Evolutionary conservation across 1,139 yeast species (phyloP).

Genomic region (Kluyveromyces marxianus): DNA sequence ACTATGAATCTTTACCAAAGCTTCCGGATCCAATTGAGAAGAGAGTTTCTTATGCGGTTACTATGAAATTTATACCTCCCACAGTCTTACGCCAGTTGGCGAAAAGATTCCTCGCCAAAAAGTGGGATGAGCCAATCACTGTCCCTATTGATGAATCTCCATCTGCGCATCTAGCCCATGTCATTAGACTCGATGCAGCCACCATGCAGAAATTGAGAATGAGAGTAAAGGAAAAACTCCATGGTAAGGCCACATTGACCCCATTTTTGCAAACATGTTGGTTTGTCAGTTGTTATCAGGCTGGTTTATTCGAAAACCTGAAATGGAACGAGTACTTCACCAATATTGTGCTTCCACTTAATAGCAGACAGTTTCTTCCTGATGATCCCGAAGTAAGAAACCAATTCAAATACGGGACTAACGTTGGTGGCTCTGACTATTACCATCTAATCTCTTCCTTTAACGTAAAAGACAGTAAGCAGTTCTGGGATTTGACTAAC

Average conservation of each 20-base stretch:
- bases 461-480: slow-evolving; percentile 9
- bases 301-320: slow-evolving; percentile 13
- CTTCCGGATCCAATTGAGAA: slow-evolving; percentile 20
- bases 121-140: slow-evolving; percentile 10
- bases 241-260: slow-evolving; percentile 19
- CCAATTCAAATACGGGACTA: slow-evolving; percentile 20
- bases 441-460: slow-evolving; percentile 19
- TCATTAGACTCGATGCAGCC: slow-evolving; percentile 10
- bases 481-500: slow-evolving; percentile 18
- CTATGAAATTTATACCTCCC: slow-evolving; percentile 9
- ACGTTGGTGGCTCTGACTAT: slow-evolving; percentile 23
- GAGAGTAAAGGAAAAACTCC: slow-evolving; percentile 10
- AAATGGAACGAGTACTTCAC: slow-evolving; percentile 16
- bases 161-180: slow-evolving; percentile 8
- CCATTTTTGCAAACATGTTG: slow-evolving; percentile 23
- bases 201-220: slow-evolving; percentile 11
- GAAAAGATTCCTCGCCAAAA: slow-evolving; percentile 6
- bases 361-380: slow-evolving; percentile 16
- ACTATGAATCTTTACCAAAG: slow-evolving; percentile 8
- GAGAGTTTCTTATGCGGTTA: slow-evolving; percentile 16
- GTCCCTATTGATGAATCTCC: slow-evolving; percentile 7
- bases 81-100: slow-evolving; percentile 6
- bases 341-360: slow-evolving; percentile 20
- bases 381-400: slow-evolving; percentile 11
- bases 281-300: slow-evolving; percentile 16